These are phyloP conservation scores for Bifiguratus adelaidae DNA, from an alignment of 192 early-diverging fungal genomes.

Conservation along the genomic window DNA sequence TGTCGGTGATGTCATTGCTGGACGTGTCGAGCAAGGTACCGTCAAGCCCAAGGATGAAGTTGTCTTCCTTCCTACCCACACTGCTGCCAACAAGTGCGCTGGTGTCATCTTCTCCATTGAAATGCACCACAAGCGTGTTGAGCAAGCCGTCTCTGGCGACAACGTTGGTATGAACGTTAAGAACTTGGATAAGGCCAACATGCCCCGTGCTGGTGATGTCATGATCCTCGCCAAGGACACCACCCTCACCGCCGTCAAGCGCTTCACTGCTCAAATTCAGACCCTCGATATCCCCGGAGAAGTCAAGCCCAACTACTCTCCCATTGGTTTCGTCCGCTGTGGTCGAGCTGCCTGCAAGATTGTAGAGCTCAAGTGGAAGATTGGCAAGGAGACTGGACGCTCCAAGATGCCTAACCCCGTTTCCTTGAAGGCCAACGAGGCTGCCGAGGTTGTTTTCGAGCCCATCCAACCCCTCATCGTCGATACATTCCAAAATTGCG, in stretches of 20 bases:
- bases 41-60: conserved; percentile 50
- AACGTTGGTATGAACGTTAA: conserved; percentile 99
- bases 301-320: conserved; percentile 89
- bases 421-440: conserved; percentile 92
- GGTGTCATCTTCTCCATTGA: conserved; percentile 70
- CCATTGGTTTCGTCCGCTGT: conserved; percentile 92
- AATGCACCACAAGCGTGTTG: conserved; percentile 94
- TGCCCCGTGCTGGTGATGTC: conserved; percentile 94
- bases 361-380: conserved; percentile 85
- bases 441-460: conserved; percentile 91
- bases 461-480: conserved; percentile 96
- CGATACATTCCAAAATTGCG: no score
- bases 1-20: conserved; percentile 95
- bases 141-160: conserved; percentile 87
- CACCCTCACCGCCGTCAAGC: no score
- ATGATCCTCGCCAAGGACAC: conserved; percentile 92
- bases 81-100: background rate
- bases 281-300: conserved; percentile 96
- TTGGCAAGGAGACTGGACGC: conserved; percentile 93
- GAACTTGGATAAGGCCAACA: conserved; percentile 94
- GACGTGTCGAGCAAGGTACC: conserved; percentile 93
- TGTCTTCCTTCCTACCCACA: conserved; percentile 2
- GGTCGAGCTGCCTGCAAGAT: conserved; percentile 97
- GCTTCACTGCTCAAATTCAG: conserved; percentile 93
- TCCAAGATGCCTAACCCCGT: conserved; percentile 86